Conservation (phyloP, 116 monocot genomes). For the Cymodocea nodosa region DNA sequence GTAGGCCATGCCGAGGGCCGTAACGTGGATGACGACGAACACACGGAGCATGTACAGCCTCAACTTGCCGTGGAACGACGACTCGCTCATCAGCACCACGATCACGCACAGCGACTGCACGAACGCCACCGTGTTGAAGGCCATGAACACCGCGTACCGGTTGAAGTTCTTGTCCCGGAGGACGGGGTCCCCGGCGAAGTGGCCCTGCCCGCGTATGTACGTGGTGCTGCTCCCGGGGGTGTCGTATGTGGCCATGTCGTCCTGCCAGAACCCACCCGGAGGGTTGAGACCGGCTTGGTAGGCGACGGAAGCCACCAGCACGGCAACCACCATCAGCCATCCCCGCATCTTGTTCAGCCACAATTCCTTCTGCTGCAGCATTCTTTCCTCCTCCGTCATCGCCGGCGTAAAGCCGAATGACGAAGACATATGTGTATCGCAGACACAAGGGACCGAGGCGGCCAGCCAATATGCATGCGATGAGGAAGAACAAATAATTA, state of each 20-base stretch:
- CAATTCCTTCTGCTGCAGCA: slow-evolving; percentile 3
- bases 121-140: slow-evolving; percentile 14
- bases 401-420: not conserved
- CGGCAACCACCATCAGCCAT: slow-evolving; percentile 20
- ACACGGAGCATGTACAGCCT: slow-evolving; percentile 14
- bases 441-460: not conserved
- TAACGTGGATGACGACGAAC: slow-evolving; percentile 8
- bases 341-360: slow-evolving; percentile 23
- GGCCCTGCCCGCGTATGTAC: slow-evolving; percentile 13
- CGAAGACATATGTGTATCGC: not conserved
- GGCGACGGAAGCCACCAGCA: slow-evolving; percentile 14
- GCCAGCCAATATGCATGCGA: too few species aligned
- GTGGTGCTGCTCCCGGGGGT: not conserved
- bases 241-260: slow-evolving; percentile 11
- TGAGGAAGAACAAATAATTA: too few species aligned
- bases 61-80: slow-evolving; percentile 10
- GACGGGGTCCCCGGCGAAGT: slow-evolving; percentile 23
- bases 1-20: slow-evolving; percentile 12
- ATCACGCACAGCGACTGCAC: slow-evolving; percentile 14
- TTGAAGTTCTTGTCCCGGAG: slow-evolving; percentile 17
- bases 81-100: slow-evolving; percentile 16
- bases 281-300: slow-evolving; percentile 26
- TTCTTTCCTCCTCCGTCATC: slow-evolving; percentile 5
- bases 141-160: slow-evolving; percentile 10
- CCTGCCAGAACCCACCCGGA: slow-evolving; percentile 28